Evolutionary conservation across 108 stramenopile genomes (phyloP).

Genomic region (Hondaea fermentalgiana): DNA sequence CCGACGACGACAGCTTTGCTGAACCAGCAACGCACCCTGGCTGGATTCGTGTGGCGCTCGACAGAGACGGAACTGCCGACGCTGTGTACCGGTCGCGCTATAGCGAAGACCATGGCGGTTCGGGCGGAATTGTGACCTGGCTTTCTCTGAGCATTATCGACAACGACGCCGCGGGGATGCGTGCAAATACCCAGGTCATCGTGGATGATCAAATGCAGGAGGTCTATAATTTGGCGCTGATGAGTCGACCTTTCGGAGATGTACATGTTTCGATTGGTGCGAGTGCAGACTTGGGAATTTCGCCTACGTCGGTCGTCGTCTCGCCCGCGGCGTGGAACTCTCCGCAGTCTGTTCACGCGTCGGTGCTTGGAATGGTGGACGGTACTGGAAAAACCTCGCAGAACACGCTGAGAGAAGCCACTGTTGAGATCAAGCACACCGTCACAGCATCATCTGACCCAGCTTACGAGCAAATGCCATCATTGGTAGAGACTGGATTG

Average conservation of each 20-base stretch:
- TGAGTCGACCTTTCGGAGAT: background rate
- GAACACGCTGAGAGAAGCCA: too few species aligned
- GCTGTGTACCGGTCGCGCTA: background rate
- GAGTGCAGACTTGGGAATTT: background rate
- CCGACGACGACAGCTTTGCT: background rate
- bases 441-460: too few species aligned
- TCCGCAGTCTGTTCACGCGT: background rate
- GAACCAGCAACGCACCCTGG: background rate
- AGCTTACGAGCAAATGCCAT: too few species aligned
- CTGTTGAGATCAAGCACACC: too few species aligned
- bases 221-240: background rate
- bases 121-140: background rate
- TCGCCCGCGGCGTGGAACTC: background rate
- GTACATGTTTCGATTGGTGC: background rate
- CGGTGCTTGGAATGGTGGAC: too few species aligned
- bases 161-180: background rate
- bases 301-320: background rate
- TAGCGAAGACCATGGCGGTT: background rate
- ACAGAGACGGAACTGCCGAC: background rate
- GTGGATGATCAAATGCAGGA: background rate
- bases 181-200: background rate
- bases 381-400: too few species aligned
- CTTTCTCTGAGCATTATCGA: background rate
- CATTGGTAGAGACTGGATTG: background rate
- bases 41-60: background rate